Conservation (phyloP, 345 rosid genomes). For the Noccaea caerulescens region DNA sequence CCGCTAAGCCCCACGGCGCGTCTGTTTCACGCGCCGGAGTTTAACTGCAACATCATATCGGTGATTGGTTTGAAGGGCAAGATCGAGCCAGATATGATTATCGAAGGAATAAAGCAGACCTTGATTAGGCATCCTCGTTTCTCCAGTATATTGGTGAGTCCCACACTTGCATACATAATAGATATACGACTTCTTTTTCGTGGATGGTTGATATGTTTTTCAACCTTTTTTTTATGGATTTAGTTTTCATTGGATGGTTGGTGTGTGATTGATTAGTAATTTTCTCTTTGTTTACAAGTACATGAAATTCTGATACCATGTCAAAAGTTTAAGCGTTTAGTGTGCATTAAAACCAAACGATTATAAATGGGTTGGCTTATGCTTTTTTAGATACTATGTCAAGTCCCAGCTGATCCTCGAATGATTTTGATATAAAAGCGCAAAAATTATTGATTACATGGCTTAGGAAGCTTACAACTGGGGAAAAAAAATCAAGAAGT, state of each 20-base stretch:
- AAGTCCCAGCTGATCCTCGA: background rate
- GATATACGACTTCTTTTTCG: too few relatives aligned
- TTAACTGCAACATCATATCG: constrained; percentile 55
- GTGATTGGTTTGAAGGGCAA: constrained; percentile 53
- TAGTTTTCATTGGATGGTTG: constrained; percentile 28
- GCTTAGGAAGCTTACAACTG: background rate
- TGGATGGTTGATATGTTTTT: too few relatives aligned
- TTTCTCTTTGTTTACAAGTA: background rate
- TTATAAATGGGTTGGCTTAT: background rate
- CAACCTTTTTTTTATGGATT: background rate
- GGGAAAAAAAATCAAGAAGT: background rate
- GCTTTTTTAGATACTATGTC: background rate
- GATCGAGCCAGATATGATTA: constrained; percentile 49
- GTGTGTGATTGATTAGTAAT: background rate
- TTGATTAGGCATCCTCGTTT: background rate
- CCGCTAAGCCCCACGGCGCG: constrained; percentile 64
- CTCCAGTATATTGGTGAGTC: too few relatives aligned
- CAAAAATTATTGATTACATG: background rate
- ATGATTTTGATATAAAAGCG: background rate
- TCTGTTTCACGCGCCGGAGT: constrained; percentile 55
- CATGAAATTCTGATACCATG: constrained; percentile 1
- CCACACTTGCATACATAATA: too few relatives aligned
- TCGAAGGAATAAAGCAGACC: constrained; percentile 51
- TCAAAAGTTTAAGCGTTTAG: background rate
- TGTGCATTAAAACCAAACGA: background rate